These are phyloP conservation scores for Eleusine coracana DNA, from an alignment of 176 grass and related monocot genomes.

Conservation along the genomic window DNA sequence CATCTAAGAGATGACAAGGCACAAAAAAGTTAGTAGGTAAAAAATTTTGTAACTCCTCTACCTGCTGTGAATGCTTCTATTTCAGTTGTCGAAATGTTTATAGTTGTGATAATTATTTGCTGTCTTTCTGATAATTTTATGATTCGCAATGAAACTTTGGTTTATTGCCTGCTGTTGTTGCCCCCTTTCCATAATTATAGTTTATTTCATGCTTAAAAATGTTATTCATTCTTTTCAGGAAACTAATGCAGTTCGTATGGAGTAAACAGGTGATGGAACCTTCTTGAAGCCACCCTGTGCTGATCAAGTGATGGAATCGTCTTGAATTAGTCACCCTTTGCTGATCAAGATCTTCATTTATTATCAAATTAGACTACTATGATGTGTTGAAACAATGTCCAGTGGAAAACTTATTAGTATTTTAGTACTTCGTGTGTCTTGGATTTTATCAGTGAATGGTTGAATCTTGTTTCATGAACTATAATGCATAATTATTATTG, in stretches of 20 bases:
- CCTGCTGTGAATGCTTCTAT: neutral
- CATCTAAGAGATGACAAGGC: neutral
- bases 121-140: neutral
- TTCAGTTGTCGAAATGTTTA: neutral
- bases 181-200: neutral
- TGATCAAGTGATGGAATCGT: neutral
- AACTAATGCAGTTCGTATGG: neutral
- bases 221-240: neutral
- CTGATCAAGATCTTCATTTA: neutral
- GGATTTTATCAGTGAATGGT: neutral
- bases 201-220: neutral
- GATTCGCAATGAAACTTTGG: neutral
- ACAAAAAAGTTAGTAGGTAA: neutral
- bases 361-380: conserved; percentile 1
- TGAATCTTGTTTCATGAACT: too few species aligned
- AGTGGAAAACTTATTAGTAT: neutral
- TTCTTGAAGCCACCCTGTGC: neutral
- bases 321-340: neutral
- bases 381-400: neutral
- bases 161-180: neutral
- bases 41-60: neutral
- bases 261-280: neutral
- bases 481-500: too few species aligned
- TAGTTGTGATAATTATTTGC: neutral
- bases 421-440: neutral